phyloP scores from a whole-genome alignment of 805 yeast genomes.

The Wickerhamiella siamensis region DNA sequence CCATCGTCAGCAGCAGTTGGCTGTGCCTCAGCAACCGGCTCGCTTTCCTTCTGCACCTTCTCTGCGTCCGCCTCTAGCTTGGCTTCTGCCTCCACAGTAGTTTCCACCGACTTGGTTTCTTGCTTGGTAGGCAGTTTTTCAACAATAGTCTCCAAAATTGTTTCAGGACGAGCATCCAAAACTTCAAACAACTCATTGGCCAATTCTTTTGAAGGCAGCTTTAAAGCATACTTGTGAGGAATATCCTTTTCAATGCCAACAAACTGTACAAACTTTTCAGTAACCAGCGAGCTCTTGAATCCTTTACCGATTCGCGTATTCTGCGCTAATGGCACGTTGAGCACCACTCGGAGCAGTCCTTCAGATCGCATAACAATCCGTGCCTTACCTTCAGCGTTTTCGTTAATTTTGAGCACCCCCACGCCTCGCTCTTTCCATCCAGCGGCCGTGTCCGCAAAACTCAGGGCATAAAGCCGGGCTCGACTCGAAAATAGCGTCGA shows the following conservation, averaged over 20 bases:
- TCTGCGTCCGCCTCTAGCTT: too few species aligned
- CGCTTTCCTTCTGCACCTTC: too few species aligned
- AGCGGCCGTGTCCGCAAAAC: constrained; percentile 44
- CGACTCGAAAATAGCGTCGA: constrained; percentile 49
- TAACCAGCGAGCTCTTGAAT: constrained; percentile 67
- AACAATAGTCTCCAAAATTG: background rate
- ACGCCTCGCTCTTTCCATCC: constrained; percentile 97
- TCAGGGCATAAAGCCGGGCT: constrained; percentile 66
- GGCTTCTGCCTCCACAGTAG: background rate
- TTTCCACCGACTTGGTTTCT: background rate
- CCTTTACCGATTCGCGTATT: constrained; percentile 60
- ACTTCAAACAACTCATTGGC: constrained; percentile 42
- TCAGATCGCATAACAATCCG: constrained; percentile 86
- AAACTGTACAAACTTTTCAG: constrained; percentile 72
- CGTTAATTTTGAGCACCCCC: constrained; percentile 74
- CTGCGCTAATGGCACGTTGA: constrained; percentile 54
- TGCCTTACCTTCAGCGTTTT: constrained; percentile 26
- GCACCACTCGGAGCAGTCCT: constrained; percentile 66
- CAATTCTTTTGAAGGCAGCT: constrained; percentile 46
- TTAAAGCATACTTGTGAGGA: constrained; percentile 75
- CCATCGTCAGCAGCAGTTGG: too few species aligned
- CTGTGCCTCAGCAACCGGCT: too few species aligned
- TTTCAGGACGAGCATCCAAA: background rate
- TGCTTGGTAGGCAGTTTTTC: too few species aligned
- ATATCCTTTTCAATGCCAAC: constrained; percentile 48